Conservation (phyloP, 768 basidiomycete species). For the Agrocybe praecox region DNA sequence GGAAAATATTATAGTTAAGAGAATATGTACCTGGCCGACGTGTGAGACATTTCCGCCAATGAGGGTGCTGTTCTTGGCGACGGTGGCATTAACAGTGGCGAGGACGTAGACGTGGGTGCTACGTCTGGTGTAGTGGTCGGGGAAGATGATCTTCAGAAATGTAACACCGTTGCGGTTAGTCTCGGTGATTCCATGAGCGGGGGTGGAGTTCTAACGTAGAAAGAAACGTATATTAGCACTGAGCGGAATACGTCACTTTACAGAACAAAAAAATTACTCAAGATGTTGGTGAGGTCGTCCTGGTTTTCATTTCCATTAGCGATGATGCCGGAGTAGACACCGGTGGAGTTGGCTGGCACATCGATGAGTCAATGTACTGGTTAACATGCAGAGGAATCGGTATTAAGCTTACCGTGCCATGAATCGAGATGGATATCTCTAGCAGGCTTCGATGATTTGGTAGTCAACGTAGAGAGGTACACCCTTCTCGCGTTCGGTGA, state of each 20-base stretch:
- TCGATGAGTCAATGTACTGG: too few species aligned
- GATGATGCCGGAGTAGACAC: constrained; percentile 11
- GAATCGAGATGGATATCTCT: too few species aligned
- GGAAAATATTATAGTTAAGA: too few species aligned
- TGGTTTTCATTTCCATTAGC: constrained; percentile 1
- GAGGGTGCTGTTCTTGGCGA: constrained; percentile 7
- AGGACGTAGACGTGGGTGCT: constrained; percentile 10
- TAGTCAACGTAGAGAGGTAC: constrained; percentile 3
- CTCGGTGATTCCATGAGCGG: constrained; percentile 7
- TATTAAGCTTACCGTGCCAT: constrained; percentile 5
- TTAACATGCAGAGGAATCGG: not conserved
- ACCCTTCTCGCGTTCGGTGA: constrained; percentile 7
- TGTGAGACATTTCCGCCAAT: constrained; percentile 8
- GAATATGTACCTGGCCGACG: constrained; percentile 9
- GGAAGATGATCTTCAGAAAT: constrained; percentile 4
- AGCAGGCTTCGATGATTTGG: constrained; percentile 8
- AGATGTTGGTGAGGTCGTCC: constrained; percentile 5
- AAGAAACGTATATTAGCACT: not conserved
- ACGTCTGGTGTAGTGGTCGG: constrained; percentile 10
- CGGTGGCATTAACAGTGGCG: constrained; percentile 10
- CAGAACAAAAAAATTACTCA: not conserved
- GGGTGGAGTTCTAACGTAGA: constrained; percentile 4
- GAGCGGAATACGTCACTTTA: too few species aligned
- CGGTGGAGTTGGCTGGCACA: constrained; percentile 12
- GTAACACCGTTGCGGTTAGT: constrained; percentile 8